Base-by-base conservation (phyloP, 176 grass and related monocot species). In the Eleusine coracana region DNA sequence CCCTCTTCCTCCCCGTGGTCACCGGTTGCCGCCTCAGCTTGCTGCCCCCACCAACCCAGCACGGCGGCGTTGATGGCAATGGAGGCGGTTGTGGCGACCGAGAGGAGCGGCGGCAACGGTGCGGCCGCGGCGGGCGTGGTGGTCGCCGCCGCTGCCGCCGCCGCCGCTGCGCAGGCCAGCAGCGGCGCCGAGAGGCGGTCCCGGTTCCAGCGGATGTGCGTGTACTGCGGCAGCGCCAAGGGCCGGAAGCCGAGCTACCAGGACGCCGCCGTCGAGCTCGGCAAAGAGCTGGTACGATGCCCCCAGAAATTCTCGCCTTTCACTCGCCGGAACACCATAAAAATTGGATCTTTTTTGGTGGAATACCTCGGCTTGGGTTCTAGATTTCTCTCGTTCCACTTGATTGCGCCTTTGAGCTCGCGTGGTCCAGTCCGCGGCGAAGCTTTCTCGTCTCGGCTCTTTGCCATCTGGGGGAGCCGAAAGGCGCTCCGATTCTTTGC, bases 231-330 rank as follows among this genome's bases (percentile, higher is more conserved):
- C 58, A 97, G 89, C 86, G 82, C 90, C 21, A 88, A 86, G 70
- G 94, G 94, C 55, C 83, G 87, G 15, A 97, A 97, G 79, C 52
- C 81, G 2, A 94, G 87, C 77, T 97, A 97, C 85, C 91, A 94
- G 84, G 85, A 90, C 52, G 94, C 94, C 69, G 94, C 94, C 61
- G 82, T 97, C 64, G 89, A 97, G 79, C 91, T 97, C 71, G 94
- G 94, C 74, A 88, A 86, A 66, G 82, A 97, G 77, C 82, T 97
- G 91, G 94, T 97, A 92, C 87, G 72, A 42, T 42, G 5, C 21
- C 10, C 51, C 17, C 56, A 12, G 14, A 84, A 78, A 59, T 59
- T 87, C 46, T 23, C 17, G 10, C 62, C 63, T 84, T 86, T 59
- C 5, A 5, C 68, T 66, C 61, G 42, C 69, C 51, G 31, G 13